Conservation (phyloP, 2,329 filamentous ascomycete genomes). For the Exophiala calicioides region DNA sequence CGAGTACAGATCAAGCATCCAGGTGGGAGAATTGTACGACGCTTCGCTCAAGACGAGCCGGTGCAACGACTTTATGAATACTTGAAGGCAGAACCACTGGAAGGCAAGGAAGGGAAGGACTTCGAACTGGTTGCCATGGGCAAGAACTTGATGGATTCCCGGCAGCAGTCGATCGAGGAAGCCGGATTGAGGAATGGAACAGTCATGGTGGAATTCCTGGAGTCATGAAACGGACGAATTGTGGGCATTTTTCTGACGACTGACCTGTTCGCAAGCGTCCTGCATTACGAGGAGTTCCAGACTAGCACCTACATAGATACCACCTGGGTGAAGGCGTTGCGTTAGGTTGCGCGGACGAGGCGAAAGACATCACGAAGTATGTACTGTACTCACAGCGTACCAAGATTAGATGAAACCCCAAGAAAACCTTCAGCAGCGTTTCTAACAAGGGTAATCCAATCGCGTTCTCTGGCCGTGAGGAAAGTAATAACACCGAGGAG, state of each 20-base stretch:
- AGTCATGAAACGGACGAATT: too few species aligned
- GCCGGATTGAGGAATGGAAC: conserved; percentile 89
- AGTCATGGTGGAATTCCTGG: conserved; percentile 89
- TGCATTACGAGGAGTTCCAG: conserved; percentile 16
- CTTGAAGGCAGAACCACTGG: conserved; percentile 84
- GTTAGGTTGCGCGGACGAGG: too few species aligned
- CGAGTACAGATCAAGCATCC: conserved; percentile 91
- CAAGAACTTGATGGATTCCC: conserved; percentile 74
- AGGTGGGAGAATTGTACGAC: conserved; percentile 78
- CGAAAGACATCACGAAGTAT: neutral
- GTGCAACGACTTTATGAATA: conserved; percentile 91
- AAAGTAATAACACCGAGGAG: too few species aligned
- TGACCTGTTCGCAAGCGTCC: neutral
- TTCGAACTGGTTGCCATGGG: conserved; percentile 92
- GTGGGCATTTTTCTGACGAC: too few species aligned
- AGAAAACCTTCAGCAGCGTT: neutral
- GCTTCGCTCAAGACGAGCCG: conserved; percentile 74
- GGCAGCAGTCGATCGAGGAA: conserved; percentile 74
- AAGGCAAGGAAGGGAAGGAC: conserved; percentile 72
- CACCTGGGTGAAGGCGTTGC: neutral
- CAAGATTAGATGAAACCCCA: conserved; percentile 5
- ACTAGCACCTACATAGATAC: conserved; percentile 7
- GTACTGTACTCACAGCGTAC: neutral
- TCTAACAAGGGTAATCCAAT: too few species aligned
- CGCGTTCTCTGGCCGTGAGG: too few species aligned